Conservation (phyloP, 257 asterid species). For the Striga asiatica region DNA sequence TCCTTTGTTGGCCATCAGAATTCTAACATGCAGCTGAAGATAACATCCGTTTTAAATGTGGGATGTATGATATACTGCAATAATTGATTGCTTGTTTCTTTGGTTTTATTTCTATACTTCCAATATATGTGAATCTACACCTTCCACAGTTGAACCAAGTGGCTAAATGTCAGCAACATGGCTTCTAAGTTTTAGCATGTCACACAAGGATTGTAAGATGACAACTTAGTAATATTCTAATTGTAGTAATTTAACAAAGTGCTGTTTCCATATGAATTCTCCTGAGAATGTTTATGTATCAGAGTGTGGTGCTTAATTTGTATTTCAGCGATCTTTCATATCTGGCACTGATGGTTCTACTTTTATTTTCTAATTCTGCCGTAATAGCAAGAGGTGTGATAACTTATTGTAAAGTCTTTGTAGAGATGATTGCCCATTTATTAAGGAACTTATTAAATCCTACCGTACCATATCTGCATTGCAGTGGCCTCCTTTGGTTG, state of each 20-base stretch:
- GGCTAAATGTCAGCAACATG: neutral
- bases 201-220: neutral
- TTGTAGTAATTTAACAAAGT: neutral
- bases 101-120: neutral
- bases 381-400: neutral
- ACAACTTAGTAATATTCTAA: neutral
- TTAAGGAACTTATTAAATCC: neutral
- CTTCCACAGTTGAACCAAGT: neutral
- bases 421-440: slow-evolving; percentile 7
- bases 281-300: neutral
- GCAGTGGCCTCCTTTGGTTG: slow-evolving; percentile 97
- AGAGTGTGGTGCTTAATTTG: neutral
- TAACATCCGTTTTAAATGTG: neutral
- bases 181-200: neutral
- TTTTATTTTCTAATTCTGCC: neutral
- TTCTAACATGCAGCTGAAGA: neutral
- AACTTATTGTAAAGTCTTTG: neutral
- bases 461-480: slow-evolving; percentile 16
- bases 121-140: neutral
- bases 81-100: neutral
- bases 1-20: neutral
- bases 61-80: neutral
- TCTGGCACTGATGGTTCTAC: neutral
- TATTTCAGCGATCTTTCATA: no score
- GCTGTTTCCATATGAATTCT: neutral